Conservation (phyloP, 2,329 filamentous ascomycete genomes). For the Scolecobasidium constrictum region DNA sequence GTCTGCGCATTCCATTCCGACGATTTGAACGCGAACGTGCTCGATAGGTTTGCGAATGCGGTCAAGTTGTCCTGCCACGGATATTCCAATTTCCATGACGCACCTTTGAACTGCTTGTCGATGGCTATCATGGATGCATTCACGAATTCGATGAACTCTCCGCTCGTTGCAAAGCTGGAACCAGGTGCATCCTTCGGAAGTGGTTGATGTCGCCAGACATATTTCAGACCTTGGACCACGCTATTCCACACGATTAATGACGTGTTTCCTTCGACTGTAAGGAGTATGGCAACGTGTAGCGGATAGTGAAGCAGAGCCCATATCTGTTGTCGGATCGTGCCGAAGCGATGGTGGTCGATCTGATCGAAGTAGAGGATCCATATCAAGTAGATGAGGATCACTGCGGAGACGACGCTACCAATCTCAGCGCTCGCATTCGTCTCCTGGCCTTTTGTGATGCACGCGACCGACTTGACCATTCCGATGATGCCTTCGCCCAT, state of each 20-base stretch:
- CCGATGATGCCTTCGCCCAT: conserved; percentile 51
- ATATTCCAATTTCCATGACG: conserved; percentile 15
- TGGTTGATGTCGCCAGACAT: conserved; percentile 15
- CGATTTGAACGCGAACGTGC: conserved; percentile 13
- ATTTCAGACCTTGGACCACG: conserved; percentile 16
- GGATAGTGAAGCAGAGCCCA: conserved; percentile 23
- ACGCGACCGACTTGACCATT: conserved; percentile 37
- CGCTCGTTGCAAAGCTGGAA: conserved; percentile 12
- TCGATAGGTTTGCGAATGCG: conserved; percentile 15
- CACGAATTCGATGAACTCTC: conserved; percentile 11
- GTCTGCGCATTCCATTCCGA: conserved; percentile 17
- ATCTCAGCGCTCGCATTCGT: not conserved
- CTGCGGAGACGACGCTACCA: conserved; percentile 3
- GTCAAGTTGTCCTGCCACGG: conserved; percentile 17
- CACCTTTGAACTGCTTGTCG: conserved; percentile 13
- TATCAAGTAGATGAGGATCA: conserved; percentile 15
- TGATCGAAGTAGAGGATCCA: conserved; percentile 26
- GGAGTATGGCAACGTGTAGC: conserved; percentile 19
- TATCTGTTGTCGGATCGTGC: conserved; percentile 22
- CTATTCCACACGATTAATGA: conserved; percentile 12
- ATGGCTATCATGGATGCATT: conserved; percentile 16
- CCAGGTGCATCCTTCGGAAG: conserved; percentile 13
- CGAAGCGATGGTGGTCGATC: conserved; percentile 20
- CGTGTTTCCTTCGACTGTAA: conserved; percentile 18
- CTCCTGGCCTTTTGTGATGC: conserved; percentile 10